Conservation (phyloP, 2,329 filamentous ascomycete genomes). For the Chaetomium sp. region DNA sequence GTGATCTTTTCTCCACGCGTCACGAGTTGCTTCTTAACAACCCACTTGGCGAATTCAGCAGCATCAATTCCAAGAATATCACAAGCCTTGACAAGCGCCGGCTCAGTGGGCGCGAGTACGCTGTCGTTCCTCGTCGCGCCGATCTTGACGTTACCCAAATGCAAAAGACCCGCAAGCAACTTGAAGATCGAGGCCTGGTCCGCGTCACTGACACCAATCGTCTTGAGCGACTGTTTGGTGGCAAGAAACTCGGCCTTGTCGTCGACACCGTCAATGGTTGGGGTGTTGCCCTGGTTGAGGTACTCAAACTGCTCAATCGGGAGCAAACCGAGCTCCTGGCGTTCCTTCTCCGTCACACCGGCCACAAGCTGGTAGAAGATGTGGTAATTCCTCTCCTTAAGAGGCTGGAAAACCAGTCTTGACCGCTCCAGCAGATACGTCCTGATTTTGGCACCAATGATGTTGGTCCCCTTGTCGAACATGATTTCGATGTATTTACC, state of each 20-base stretch:
- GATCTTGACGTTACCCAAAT: slow-evolving; percentile 96
- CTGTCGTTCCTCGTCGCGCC: slow-evolving; percentile 84
- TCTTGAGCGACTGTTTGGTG: slow-evolving; percentile 77
- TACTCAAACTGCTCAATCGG: slow-evolving; percentile 91
- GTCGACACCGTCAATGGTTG: slow-evolving; percentile 87
- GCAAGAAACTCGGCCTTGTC: slow-evolving; percentile 91
- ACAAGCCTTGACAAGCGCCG: slow-evolving; percentile 74
- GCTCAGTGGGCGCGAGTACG: slow-evolving; percentile 71
- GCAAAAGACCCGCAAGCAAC: slow-evolving; percentile 80
- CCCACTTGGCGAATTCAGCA: slow-evolving; percentile 90
- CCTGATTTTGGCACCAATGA: slow-evolving; percentile 94
- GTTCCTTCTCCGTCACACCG: slow-evolving; percentile 79
- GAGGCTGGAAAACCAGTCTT: slow-evolving; percentile 89
- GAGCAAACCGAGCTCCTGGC: slow-evolving; percentile 69
- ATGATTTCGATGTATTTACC: slow-evolving; percentile 99
- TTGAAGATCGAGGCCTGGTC: slow-evolving; percentile 85
- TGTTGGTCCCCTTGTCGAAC: slow-evolving; percentile 92
- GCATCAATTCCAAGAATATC: slow-evolving; percentile 81
- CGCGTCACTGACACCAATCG: slow-evolving; percentile 70
- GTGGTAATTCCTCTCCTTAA: slow-evolving; percentile 98
- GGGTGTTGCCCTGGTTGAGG: slow-evolving; percentile 88
- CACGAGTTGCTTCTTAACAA: slow-evolving; percentile 95
- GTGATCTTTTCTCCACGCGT: slow-evolving; percentile 97
- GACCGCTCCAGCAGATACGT: slow-evolving; percentile 94
- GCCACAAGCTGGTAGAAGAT: slow-evolving; percentile 97